Percentiles rank a stretch among this genome's conserved stretches.
Evolutionary conservation across 139 green algal genomes (phyloP).

Genomic region (Zygnema circumcarinatum): DNA sequence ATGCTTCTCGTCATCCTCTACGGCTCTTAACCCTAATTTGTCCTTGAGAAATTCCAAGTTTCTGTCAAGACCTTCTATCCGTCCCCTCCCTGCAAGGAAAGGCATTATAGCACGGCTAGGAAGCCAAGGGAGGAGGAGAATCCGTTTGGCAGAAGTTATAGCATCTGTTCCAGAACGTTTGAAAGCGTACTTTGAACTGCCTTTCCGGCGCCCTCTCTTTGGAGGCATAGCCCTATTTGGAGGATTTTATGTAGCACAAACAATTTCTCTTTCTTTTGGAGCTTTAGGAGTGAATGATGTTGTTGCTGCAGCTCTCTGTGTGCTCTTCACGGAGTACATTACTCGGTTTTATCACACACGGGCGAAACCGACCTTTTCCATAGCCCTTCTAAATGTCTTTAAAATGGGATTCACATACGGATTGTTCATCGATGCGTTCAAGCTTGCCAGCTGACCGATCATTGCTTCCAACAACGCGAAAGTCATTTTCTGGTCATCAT

Average conservation of each 20-base stretch:
- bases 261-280: conserved; percentile 53
- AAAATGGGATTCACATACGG: conserved; percentile 57
- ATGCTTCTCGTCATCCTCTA: too few relatives aligned
- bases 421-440: conserved; percentile 58
- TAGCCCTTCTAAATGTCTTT: conserved; percentile 51
- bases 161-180: background rate
- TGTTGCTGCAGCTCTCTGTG: conserved; percentile 21
- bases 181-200: conserved; percentile 5
- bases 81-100: too few relatives aligned
- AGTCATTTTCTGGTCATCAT: too few relatives aligned
- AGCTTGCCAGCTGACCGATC: conserved; percentile 56
- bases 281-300: conserved; percentile 52
- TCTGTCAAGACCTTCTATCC: too few relatives aligned
- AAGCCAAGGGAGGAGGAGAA: background rate
- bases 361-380: conserved; percentile 14
- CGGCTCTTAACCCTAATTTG: too few relatives aligned
- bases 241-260: conserved; percentile 50
- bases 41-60: too few relatives aligned
- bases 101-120: background rate
- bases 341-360: conserved; percentile 37
- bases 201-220: conserved; percentile 15
- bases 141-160: background rate
- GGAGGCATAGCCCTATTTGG: conserved; percentile 36
- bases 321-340: conserved; percentile 50
- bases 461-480: too few relatives aligned